phyloP scores from a whole-genome alignment of 768 basidiomycete species.

The Leucosporidium creatinivorum region DNA sequence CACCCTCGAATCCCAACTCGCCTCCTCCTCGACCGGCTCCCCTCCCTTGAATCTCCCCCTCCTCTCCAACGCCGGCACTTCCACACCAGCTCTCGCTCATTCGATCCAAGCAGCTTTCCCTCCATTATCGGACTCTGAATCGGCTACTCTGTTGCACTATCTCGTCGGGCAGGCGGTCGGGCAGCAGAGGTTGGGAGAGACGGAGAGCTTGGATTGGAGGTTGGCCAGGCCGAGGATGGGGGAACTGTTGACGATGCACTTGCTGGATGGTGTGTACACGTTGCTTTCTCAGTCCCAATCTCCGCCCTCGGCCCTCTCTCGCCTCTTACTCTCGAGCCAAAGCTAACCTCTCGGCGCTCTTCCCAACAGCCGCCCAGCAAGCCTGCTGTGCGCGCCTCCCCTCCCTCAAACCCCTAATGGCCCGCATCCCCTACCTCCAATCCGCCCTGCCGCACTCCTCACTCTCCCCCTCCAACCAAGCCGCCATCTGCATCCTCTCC shows the following conservation, averaged over 20 bases:
- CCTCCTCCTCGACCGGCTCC: background rate
- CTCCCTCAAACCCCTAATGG: too few species aligned
- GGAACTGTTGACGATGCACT: background rate
- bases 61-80: background rate
- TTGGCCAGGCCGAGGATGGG: background rate
- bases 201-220: background rate
- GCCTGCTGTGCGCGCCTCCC: too few species aligned
- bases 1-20: background rate
- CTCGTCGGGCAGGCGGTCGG: background rate
- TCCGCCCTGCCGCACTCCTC: too few species aligned
- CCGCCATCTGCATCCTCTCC: too few species aligned
- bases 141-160: background rate
- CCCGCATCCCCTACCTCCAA: too few species aligned
- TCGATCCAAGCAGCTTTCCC: background rate
- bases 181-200: background rate
- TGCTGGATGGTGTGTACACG: background rate
- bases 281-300: too few species aligned
- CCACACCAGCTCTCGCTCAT: background rate
- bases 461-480: too few species aligned
- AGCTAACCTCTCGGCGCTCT: too few species aligned
- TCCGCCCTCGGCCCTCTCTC: too few species aligned
- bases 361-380: too few species aligned
- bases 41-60: background rate
- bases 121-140: background rate
- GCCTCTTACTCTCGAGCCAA: too few species aligned